Conservation (phyloP, 495 filamentous ascomycete species). For the Penicillium salamii region DNA sequence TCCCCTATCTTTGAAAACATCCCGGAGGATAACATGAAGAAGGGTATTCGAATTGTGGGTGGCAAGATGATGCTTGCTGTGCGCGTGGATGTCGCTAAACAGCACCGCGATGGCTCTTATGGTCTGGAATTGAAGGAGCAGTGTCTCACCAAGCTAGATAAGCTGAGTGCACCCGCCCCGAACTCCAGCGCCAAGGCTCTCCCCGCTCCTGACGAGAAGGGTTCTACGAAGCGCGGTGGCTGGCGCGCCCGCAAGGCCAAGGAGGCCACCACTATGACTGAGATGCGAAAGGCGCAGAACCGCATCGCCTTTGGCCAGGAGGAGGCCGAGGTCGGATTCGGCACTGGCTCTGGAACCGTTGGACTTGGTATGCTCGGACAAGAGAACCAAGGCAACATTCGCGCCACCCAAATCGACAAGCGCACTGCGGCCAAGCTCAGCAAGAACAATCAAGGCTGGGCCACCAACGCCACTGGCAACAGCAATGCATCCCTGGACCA, state of each 20-base stretch:
- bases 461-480: conserved; percentile 61
- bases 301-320: conserved; percentile 95
- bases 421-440: conserved; percentile 87
- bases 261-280: conserved; percentile 95
- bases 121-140: conserved; percentile 82
- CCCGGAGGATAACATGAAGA: conserved; percentile 81
- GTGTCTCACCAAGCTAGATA: conserved; percentile 86
- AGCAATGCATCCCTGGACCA: conserved; percentile 65
- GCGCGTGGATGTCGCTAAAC: conserved; percentile 84
- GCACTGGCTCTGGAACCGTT: conserved; percentile 77
- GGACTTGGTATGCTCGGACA: conserved; percentile 95
- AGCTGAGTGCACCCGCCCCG: conserved; percentile 88
- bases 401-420: conserved; percentile 86
- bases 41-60: conserved; percentile 93
- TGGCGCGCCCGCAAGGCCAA: conserved; percentile 91
- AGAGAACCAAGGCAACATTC: conserved; percentile 79
- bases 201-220: conserved; percentile 94
- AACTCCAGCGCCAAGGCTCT: conserved; percentile 86
- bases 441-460: conserved; percentile 97
- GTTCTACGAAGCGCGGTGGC: conserved; percentile 87
- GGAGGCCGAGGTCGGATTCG: conserved; percentile 92
- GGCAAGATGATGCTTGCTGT: conserved; percentile 91
- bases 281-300: conserved; percentile 94
- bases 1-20: conserved; percentile 82
- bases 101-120: conserved; percentile 73